Conservation (phyloP, 345 rosid genomes). For the Citropsis articulata region DNA sequence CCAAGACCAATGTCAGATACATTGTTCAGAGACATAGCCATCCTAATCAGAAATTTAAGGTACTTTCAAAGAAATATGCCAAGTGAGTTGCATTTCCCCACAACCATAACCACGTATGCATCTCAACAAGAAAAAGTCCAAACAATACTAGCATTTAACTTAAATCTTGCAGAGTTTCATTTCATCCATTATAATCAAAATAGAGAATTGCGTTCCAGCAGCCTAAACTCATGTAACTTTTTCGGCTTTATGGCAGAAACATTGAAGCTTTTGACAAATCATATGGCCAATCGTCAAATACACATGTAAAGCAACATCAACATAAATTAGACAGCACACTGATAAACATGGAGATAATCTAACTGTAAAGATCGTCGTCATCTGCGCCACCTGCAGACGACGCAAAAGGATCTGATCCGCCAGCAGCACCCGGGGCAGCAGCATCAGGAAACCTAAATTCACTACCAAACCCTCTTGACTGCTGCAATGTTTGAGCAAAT, state of each 20-base stretch:
- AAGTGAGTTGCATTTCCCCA: background rate
- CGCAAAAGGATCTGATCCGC: constrained; percentile 65
- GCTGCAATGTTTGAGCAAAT: constrained; percentile 94
- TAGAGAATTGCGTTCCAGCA: background rate
- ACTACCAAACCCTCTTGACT: constrained; percentile 81
- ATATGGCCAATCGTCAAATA: background rate
- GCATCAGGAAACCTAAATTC: constrained; percentile 75
- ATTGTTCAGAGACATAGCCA: background rate
- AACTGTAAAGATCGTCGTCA: constrained; percentile 89
- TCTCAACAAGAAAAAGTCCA: background rate
- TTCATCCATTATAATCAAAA: background rate
- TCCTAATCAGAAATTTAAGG: background rate
- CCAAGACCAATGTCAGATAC: background rate
- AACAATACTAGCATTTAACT: background rate
- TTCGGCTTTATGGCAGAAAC: background rate
- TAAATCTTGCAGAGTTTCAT: background rate
- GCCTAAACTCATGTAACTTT: background rate
- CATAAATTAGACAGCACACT: background rate
- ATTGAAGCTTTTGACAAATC: background rate
- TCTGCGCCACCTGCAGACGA: constrained; percentile 64
- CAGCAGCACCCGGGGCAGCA: constrained; percentile 29
- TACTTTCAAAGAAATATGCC: background rate
- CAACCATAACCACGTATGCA: background rate
- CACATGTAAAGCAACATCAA: background rate
- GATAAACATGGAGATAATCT: constrained; percentile 13